Base-by-base conservation (phyloP, 108 stramenopile genomes). In the Thalassiosira profunda region DNA sequence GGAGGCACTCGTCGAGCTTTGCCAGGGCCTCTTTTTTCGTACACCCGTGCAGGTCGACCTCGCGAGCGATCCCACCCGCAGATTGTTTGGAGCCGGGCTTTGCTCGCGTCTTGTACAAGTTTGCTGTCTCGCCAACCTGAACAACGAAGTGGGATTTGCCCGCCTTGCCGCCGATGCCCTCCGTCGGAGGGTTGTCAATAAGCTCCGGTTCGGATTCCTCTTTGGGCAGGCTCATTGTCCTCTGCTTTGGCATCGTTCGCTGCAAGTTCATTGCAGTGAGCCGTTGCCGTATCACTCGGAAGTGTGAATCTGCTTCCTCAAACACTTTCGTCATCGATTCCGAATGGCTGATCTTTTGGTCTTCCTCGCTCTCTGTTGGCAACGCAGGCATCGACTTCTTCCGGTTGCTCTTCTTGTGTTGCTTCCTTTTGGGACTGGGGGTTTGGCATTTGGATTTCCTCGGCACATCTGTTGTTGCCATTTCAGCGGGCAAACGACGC, bases 61-160 rank as follows among this genome's bases (percentile, higher is more conserved):
- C 43, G 21, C 36, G 14, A 0, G 33, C 41, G 21, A 12, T 9
- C 7, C 20, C 2, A 1, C 18, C 24, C 2, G 15, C 24, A 6
- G 36, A 42, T 28, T 31, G 45, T 18, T 66, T 66, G n/a, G 64
- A 49, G n/a, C n/a, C n/a, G n/a, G n/a, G n/a, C n/a, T n/a, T n/a
- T n/a, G n/a, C n/a, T n/a, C n/a, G n/a, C 35, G 48, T 34, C 43
- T 66, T 66, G 64, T 66, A 66, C 64, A 66, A 54, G 48, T 66
- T 66, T 24, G 41, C 18, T 18, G 54, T 53, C 43, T 66, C 64
- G 0, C 64, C 64, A 18, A 66, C 64, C 2, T 66, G 64, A 25
- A 66, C 35, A 3, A 66, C 51, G 20, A 49, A 66, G 4, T 17
- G 43, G 31, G 51, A 12, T 23, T 40, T 66, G 21, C 64, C 64